Percentiles rank a stretch among this genome's conserved stretches.
Conservation (phyloP, 345 rosid genomes). For the Cardiospermum halicacabum region DNA sequence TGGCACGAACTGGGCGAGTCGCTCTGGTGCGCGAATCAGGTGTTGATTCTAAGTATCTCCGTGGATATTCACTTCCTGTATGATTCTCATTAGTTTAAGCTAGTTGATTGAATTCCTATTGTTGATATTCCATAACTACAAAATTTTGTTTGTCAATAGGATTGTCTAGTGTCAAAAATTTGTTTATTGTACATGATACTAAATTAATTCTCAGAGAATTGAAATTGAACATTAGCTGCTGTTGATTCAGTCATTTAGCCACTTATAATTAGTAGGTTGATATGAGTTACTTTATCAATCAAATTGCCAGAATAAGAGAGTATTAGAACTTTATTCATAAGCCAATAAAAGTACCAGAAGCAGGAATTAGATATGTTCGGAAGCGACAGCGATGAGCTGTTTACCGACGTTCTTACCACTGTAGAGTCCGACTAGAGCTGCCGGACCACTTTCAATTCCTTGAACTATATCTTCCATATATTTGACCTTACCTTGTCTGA, state of each 20-base stretch:
- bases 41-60: conserved; percentile 78
- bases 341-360: not conserved
- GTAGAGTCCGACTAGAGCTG: conserved; percentile 18
- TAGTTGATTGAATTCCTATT: not conserved
- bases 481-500: not conserved
- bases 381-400: conserved; percentile 38
- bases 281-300: too few species aligned
- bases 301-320: too few species aligned
- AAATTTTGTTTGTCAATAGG: not conserved
- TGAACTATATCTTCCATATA: not conserved
- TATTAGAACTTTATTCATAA: too few species aligned
- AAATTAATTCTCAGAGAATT: too few species aligned
- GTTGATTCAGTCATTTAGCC: too few species aligned
- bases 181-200: too few species aligned
- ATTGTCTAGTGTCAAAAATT: not conserved
- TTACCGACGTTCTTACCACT: conserved; percentile 50
- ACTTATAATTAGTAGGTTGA: too few species aligned
- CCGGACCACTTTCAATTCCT: not conserved
- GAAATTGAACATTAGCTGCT: too few species aligned
- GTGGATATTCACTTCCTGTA: conserved; percentile 79
- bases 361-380: conserved; percentile 22
- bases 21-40: conserved; percentile 88
- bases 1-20: conserved; percentile 90
- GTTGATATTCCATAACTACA: too few species aligned
- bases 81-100: conserved; percentile 5